Conservation (phyloP, 345 rosid species). For the Populus simonii region DNA sequence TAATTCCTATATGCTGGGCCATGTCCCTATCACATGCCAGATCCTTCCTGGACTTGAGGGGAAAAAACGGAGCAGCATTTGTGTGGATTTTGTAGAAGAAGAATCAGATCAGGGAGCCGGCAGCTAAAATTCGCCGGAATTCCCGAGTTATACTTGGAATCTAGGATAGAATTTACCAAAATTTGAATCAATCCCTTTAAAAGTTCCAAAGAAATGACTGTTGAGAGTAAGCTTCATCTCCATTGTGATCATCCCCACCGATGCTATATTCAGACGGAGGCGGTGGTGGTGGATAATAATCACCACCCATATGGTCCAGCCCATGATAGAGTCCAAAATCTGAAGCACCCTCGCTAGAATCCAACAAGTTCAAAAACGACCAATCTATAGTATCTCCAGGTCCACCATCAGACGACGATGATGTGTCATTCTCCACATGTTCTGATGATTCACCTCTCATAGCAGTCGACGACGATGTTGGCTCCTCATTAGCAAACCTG, state of each 20-base stretch:
- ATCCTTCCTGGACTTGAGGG: background rate
- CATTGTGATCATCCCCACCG: conserved; percentile 5
- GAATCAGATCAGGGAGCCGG: background rate
- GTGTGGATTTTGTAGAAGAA: background rate
- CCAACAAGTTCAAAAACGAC: conserved; percentile 40
- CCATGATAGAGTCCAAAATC: conserved; percentile 29
- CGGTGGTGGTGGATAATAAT: conserved; percentile 3
- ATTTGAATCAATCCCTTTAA: conserved; percentile 1
- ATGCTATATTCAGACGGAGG: background rate
- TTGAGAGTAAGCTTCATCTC: conserved; percentile 7
- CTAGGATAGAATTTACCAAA: background rate
- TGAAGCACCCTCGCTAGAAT: conserved; percentile 10
- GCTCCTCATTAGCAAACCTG: conserved; percentile 46
- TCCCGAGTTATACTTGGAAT: background rate
- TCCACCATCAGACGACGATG: conserved; percentile 21
- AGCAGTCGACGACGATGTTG: background rate
- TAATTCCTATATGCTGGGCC: background rate
- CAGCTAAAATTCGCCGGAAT: conserved; percentile 2
- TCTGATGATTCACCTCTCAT: background rate
- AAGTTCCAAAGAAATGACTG: conserved; percentile 62
- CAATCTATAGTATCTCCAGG: conserved; percentile 33
- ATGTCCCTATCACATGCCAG: background rate
- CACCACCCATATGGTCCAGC: conserved; percentile 14
- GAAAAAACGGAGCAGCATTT: background rate
- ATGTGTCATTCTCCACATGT: background rate